phyloP scores from a whole-genome alignment of 1,284 basidiomycete genomes.

The Ceratobasidium sp. region DNA sequence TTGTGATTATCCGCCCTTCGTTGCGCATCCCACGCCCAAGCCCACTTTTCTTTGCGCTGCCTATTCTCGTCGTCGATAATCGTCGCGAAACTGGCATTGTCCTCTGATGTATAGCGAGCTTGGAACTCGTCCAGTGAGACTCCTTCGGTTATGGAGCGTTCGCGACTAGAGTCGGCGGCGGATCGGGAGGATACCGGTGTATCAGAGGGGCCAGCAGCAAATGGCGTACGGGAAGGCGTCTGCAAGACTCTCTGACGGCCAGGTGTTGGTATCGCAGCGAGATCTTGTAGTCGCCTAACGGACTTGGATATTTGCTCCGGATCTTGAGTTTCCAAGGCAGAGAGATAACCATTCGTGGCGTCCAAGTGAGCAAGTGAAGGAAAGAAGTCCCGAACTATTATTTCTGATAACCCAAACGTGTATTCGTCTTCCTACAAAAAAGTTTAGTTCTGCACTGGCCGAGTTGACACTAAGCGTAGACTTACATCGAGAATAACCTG shows the following conservation, averaged over 20 bases:
- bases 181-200: slow-evolving; percentile 65
- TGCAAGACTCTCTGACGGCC: slow-evolving; percentile 59
- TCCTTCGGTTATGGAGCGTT: slow-evolving; percentile 65
- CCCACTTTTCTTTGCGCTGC: slow-evolving; percentile 78
- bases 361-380: slow-evolving; percentile 89
- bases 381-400: slow-evolving; percentile 98
- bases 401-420: slow-evolving; percentile 88
- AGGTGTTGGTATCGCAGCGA: slow-evolving; percentile 65
- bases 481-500: slow-evolving; percentile 74
- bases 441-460: slow-evolving; percentile 40
- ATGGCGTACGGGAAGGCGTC: slow-evolving; percentile 69
- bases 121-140: slow-evolving; percentile 88
- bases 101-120: slow-evolving; percentile 90
- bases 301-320: slow-evolving; percentile 76
- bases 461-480: background rate
- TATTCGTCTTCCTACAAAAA: slow-evolving; percentile 84
- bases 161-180: slow-evolving; percentile 57
- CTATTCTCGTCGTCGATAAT: slow-evolving; percentile 90
- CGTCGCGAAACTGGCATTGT: slow-evolving; percentile 92
- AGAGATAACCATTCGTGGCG: slow-evolving; percentile 85
- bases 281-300: slow-evolving; percentile 74
- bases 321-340: slow-evolving; percentile 78
- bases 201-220: slow-evolving; percentile 67
- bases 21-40: slow-evolving; percentile 94
- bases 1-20: slow-evolving; percentile 74